Conservation (phyloP, 1,139 yeast species). For the Candida pseudoviswanathii region DNA sequence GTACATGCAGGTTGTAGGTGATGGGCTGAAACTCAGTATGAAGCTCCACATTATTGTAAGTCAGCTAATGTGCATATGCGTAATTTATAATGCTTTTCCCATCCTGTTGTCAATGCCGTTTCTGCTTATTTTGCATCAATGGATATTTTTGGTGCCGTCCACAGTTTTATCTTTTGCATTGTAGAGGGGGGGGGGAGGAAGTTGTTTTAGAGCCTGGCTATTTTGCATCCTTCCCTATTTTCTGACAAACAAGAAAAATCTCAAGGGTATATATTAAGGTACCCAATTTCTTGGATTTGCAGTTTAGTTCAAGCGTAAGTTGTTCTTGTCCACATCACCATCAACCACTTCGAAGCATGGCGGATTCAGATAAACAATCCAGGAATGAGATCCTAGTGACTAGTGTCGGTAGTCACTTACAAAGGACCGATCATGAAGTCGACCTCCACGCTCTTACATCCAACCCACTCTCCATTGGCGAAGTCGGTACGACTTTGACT, state of each 20-base stretch:
- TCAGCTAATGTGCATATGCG: no score
- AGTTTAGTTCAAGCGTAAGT: no score
- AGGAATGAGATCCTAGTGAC: background rate
- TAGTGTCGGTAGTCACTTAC: constrained; percentile 6
- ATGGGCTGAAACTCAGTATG: no score
- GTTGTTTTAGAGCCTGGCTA: background rate
- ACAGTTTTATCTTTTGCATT: background rate
- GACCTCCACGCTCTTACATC: constrained; percentile 23
- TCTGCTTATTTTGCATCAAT: no score
- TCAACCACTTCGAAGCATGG: background rate
- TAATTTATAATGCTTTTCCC: no score
- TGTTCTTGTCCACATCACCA: background rate
- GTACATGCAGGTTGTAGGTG: no score
- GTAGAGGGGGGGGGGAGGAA: background rate
- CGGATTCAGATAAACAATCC: background rate
- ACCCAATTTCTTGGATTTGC: no score
- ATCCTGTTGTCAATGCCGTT: no score
- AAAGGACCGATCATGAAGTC: constrained; percentile 18
- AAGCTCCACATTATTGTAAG: no score
- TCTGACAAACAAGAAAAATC: background rate
- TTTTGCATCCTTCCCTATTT: background rate
- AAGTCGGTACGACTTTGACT: constrained; percentile 28
- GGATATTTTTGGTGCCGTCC: background rate
- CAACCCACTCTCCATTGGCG: constrained; percentile 25
- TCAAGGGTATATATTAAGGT: no score